phyloP scores from a whole-genome alignment of 2,329 filamentous ascomycete species.

The Ophiocordyceps camponoti-leonardi region DNA sequence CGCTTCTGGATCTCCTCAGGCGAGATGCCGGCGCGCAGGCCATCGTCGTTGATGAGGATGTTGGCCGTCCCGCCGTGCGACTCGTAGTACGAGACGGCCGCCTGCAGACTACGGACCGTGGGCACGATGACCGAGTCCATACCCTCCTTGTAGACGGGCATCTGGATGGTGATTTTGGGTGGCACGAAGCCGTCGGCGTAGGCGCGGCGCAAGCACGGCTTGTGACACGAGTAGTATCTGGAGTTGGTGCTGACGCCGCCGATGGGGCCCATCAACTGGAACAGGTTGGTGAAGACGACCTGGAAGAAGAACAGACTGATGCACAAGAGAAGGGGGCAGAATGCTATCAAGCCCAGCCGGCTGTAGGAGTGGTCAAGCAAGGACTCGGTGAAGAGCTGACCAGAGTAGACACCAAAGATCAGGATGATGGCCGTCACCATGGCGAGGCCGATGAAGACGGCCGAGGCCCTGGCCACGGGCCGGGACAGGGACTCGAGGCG shows the following conservation, averaged over 20 bases:
- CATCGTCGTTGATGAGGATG: slow-evolving; percentile 62
- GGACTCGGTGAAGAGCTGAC: slow-evolving; percentile 19
- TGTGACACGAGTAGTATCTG: slow-evolving; percentile 23
- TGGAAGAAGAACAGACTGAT: slow-evolving; percentile 25
- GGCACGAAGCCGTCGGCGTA: slow-evolving; percentile 24
- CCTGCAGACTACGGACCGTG: slow-evolving; percentile 61
- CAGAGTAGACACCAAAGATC: slow-evolving; percentile 18
- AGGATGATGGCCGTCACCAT: slow-evolving; percentile 19
- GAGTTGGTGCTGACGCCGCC: slow-evolving; percentile 24
- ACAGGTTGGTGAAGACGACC: slow-evolving; percentile 18
- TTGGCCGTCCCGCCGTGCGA: slow-evolving; percentile 63
- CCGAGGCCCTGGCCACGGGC: slow-evolving; percentile 18
- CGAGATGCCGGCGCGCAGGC: slow-evolving; percentile 48
- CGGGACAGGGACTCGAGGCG: slow-evolving; percentile 21
- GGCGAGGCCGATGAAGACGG: slow-evolving; percentile 20
- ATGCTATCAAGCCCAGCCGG: slow-evolving; percentile 16
- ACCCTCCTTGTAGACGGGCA: slow-evolving; percentile 78
- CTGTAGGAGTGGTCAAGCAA: slow-evolving; percentile 20
- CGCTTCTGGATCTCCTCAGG: slow-evolving; percentile 40
- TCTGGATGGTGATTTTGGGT: slow-evolving; percentile 68
- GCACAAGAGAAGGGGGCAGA: slow-evolving; percentile 18
- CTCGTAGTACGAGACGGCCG: slow-evolving; percentile 61
- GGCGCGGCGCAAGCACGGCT: slow-evolving; percentile 14
- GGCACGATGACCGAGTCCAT: slow-evolving; percentile 57
- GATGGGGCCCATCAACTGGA: slow-evolving; percentile 31